These are phyloP conservation scores for Suhomyces kunorum DNA, from an alignment of 1,139 yeast species.

Conservation along the genomic window DNA sequence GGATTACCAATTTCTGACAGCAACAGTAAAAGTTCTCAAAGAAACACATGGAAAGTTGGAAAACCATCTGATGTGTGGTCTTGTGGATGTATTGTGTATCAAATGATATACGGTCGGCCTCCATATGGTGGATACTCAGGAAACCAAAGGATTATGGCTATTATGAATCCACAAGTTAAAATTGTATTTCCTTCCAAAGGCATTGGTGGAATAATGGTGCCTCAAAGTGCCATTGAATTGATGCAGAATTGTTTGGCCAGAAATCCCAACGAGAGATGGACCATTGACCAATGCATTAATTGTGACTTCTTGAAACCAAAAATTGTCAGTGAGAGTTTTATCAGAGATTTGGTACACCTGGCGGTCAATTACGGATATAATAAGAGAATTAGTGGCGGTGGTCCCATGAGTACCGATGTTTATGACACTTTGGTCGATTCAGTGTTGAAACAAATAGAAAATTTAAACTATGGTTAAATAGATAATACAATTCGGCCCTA, in stretches of 20 bases:
- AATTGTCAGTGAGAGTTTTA: slow-evolving; percentile 64
- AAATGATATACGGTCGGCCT: slow-evolving; percentile 91
- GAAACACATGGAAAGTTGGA: slow-evolving; percentile 81
- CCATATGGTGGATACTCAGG: slow-evolving; percentile 86
- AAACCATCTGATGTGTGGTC: slow-evolving; percentile 98
- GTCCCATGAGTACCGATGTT: slow-evolving; percentile 38
- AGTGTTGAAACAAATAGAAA: slow-evolving; percentile 43
- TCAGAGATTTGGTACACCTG: slow-evolving; percentile 71
- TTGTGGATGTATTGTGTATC: slow-evolving; percentile 93
- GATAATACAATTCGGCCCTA: neutral
- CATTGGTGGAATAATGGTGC: slow-evolving; percentile 63
- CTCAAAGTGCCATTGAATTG: slow-evolving; percentile 67
- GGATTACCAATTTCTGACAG: slow-evolving; percentile 22
- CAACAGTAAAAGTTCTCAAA: slow-evolving; percentile 16
- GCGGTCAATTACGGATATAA: slow-evolving; percentile 70
- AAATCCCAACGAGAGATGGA: slow-evolving; percentile 69
- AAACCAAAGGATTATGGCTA: slow-evolving; percentile 78
- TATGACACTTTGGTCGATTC: slow-evolving; percentile 46
- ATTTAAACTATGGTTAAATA: slow-evolving; percentile 36
- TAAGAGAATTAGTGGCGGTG: slow-evolving; percentile 36
- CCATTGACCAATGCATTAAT: slow-evolving; percentile 59
- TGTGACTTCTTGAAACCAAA: slow-evolving; percentile 71
- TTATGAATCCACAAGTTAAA: slow-evolving; percentile 81
- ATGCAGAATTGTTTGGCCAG: slow-evolving; percentile 73
- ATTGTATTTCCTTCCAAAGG: slow-evolving; percentile 69